Evolutionary conservation across 192 early-diverging fungal genomes (phyloP).

Genomic region (Rhizophagus prolifer): DNA sequence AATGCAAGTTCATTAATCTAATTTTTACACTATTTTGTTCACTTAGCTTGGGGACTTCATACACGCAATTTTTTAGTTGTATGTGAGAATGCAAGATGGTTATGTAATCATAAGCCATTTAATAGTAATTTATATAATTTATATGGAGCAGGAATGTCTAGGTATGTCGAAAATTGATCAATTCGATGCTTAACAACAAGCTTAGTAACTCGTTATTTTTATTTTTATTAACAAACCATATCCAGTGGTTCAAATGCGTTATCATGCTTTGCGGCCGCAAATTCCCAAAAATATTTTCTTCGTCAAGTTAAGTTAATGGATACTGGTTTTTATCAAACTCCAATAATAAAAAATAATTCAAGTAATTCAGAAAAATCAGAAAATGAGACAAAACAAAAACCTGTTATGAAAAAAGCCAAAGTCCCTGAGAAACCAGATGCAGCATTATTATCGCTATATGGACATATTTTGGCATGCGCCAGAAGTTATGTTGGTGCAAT

Average conservation of each 20-base stretch:
- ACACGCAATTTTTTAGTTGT: slow-evolving; percentile 30
- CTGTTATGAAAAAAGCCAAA: background rate
- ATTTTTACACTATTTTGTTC: background rate
- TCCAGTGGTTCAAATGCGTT: slow-evolving; percentile 35
- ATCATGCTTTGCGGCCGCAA: slow-evolving; percentile 42
- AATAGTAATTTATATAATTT: slow-evolving; percentile 47
- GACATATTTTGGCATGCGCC: slow-evolving; percentile 56
- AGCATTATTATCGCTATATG: slow-evolving; percentile 56
- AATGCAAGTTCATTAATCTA: background rate
- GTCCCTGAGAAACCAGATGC: slow-evolving; percentile 22
- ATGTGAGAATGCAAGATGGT: slow-evolving; percentile 40
- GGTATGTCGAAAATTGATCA: slow-evolving; percentile 30
- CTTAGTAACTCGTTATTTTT: background rate
- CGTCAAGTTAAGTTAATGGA: slow-evolving; percentile 54
- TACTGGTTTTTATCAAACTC: slow-evolving; percentile 23
- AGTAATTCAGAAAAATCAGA: background rate
- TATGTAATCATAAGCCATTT: slow-evolving; percentile 41
- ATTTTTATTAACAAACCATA: background rate
- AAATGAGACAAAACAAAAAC: background rate
- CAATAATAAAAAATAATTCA: background rate
- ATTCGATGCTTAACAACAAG: background rate
- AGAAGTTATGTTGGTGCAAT: slow-evolving; percentile 59
- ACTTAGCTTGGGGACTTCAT: slow-evolving; percentile 39
- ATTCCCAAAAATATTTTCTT: slow-evolving; percentile 55
- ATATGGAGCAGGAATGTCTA: slow-evolving; percentile 46